These are phyloP conservation scores for Onygenales sp. DNA, from an alignment of 2,329 filamentous ascomycete genomes.

Conservation along the genomic window DNA sequence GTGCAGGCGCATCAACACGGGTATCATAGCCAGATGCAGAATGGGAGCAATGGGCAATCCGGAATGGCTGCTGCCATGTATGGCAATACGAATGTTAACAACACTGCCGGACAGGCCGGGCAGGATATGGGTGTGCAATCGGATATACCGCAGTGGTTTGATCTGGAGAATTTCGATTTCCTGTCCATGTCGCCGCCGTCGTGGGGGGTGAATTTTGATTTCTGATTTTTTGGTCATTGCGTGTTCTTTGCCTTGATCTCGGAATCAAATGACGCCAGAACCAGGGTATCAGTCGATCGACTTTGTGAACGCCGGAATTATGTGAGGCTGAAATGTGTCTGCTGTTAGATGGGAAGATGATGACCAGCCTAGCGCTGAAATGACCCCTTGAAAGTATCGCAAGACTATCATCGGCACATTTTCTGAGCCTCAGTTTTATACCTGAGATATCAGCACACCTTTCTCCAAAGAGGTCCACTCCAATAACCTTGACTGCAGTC, in stretches of 20 bases:
- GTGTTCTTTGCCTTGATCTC: not conserved
- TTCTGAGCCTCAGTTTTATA: no score
- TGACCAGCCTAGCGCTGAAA: not conserved
- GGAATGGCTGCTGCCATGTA: not conserved
- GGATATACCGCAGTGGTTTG: conserved; percentile 6
- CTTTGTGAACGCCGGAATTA: not conserved
- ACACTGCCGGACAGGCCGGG: not conserved
- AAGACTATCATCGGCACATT: not conserved
- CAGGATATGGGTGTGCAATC: conserved; percentile 3
- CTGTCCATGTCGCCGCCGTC: conserved; percentile 9
- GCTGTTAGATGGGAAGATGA: no score
- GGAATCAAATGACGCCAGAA: not conserved
- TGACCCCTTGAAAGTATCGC: not conserved
- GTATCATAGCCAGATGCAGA: not conserved
- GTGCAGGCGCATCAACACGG: no score
- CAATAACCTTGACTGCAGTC: no score
- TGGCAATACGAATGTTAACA: not conserved
- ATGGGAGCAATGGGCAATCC: not conserved
- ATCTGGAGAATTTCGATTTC: conserved; percentile 10
- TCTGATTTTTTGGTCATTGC: not conserved
- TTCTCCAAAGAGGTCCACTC: no score
- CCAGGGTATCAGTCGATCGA: not conserved
- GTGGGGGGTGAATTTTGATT: conserved; percentile 6
- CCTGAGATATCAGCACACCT: no score
- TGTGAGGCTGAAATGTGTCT: no score